These are phyloP conservation scores for Penicillium canariense DNA, from an alignment of 495 filamentous ascomycete genomes.

Conservation along the genomic window DNA sequence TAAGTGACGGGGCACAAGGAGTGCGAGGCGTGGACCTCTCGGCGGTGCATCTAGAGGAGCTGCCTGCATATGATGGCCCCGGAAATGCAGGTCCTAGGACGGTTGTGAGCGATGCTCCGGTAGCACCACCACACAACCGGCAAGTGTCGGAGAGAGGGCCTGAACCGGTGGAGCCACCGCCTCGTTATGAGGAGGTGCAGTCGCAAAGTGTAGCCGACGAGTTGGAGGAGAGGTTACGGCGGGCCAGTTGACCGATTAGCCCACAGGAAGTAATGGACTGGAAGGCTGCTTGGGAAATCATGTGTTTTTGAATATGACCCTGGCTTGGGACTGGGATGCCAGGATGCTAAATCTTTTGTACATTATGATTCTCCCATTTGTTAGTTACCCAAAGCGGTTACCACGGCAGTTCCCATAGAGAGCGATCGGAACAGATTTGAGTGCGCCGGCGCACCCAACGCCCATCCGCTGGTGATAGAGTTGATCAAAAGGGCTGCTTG, in stretches of 20 bases:
- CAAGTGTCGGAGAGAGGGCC: conserved; percentile 19
- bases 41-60: conserved; percentile 70
- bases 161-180: conserved; percentile 76
- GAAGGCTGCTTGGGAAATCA: neutral
- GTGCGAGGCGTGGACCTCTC: conserved; percentile 52
- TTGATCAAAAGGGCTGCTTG: no score
- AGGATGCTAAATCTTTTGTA: conserved; percentile 15
- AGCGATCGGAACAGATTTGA: conserved; percentile 2
- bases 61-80: conserved; percentile 71
- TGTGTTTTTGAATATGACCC: neutral
- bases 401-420: conserved; percentile 1
- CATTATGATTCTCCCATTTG: conserved; percentile 17
- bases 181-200: conserved; percentile 91
- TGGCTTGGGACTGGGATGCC: neutral
- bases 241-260: conserved; percentile 24
- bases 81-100: conserved; percentile 13
- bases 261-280: neutral
- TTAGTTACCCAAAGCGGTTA: conserved; percentile 9
- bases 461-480: neutral
- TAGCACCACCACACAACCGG: conserved; percentile 12
- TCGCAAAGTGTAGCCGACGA: conserved; percentile 67
- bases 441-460: neutral
- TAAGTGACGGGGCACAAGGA: conserved; percentile 47
- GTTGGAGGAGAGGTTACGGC: conserved; percentile 49
- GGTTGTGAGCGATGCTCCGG: conserved; percentile 6